These are phyloP conservation scores for Wickerhamiella spandovensis DNA, from an alignment of 805 yeast genomes.

Conservation along the genomic window DNA sequence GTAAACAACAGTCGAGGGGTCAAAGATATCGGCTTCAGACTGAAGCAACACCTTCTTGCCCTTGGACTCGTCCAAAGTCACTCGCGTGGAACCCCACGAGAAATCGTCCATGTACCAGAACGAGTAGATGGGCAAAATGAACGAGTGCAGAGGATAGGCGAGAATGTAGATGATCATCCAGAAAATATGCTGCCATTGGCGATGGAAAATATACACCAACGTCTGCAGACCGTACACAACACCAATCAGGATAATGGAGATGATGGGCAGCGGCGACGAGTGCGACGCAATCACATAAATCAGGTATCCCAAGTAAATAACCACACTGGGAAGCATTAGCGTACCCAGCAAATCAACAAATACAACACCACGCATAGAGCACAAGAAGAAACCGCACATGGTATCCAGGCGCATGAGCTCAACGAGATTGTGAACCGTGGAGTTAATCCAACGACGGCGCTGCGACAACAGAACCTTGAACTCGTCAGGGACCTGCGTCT, in stretches of 20 bases:
- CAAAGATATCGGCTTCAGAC: slow-evolving; percentile 25
- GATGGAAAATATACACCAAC: slow-evolving; percentile 35
- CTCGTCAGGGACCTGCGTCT: slow-evolving; percentile 45
- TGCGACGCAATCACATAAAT: slow-evolving; percentile 36
- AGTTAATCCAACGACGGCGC: slow-evolving; percentile 71
- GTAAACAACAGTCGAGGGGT: slow-evolving; percentile 25
- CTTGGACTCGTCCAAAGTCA: slow-evolving; percentile 39
- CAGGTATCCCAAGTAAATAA: slow-evolving; percentile 40
- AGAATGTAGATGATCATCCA: slow-evolving; percentile 45
- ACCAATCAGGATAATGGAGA: slow-evolving; percentile 44
- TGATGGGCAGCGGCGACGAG: slow-evolving; percentile 36
- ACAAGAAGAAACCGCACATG: slow-evolving; percentile 49
- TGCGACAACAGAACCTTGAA: slow-evolving; percentile 85
- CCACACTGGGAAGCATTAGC: slow-evolving; percentile 45
- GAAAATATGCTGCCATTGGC: slow-evolving; percentile 34
- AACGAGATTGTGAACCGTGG: slow-evolving; percentile 48
- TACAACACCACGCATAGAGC: slow-evolving; percentile 48
- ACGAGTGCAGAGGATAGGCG: slow-evolving; percentile 51
- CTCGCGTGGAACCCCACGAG: slow-evolving; percentile 53
- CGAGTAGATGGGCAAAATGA: slow-evolving; percentile 44
- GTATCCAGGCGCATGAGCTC: slow-evolving; percentile 43
- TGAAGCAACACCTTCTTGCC: slow-evolving; percentile 32
- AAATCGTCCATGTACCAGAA: slow-evolving; percentile 56
- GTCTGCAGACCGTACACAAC: slow-evolving; percentile 47
- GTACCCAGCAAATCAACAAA: slow-evolving; percentile 47